These are phyloP conservation scores for Carex scoparia DNA, from an alignment of 176 grass and related monocot species.

Conservation along the genomic window DNA sequence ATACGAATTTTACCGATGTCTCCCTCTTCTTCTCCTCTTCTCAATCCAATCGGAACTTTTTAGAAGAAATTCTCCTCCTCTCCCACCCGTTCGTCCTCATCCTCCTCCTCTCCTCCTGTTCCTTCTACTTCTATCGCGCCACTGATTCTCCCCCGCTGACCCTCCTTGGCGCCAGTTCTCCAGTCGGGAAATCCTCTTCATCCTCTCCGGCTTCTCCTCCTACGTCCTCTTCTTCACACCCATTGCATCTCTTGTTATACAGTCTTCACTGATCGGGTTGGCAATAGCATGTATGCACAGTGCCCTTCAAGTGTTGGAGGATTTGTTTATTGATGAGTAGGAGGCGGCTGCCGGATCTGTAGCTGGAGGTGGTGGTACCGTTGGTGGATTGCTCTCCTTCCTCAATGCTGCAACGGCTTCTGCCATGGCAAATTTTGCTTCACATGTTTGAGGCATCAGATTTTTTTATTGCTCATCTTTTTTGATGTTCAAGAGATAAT, in stretches of 20 bases:
- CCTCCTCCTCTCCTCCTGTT: slow-evolving; percentile 14
- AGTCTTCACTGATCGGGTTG: background rate
- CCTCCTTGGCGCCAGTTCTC: slow-evolving; percentile 10
- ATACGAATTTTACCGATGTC: no score
- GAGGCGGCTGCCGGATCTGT: background rate
- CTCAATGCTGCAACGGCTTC: slow-evolving; percentile 2
- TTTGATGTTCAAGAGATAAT: no score
- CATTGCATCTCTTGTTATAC: slow-evolving; percentile 18
- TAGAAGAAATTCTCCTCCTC: no score
- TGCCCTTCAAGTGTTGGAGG: slow-evolving; percentile 10
- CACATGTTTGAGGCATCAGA: slow-evolving; percentile 9
- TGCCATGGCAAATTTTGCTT: slow-evolving; percentile 3
- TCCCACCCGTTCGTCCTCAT: slow-evolving; percentile 7
- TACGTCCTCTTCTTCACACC: slow-evolving; percentile 24
- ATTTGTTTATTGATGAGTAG: slow-evolving; percentile 24
- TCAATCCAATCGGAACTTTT: no score
- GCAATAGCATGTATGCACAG: slow-evolving; percentile 12
- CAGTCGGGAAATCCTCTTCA: background rate
- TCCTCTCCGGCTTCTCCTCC: slow-evolving; percentile 12
- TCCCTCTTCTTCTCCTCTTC: no score
- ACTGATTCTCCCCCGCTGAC: background rate
- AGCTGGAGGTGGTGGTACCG: background rate
- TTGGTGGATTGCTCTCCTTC: slow-evolving; percentile 4
- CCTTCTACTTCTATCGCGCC: slow-evolving; percentile 11
- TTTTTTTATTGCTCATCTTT: background rate